Evolutionary conservation across 2,329 filamentous ascomycete genomes (phyloP).

Genomic region (Pyrenochaeta sp.): DNA sequence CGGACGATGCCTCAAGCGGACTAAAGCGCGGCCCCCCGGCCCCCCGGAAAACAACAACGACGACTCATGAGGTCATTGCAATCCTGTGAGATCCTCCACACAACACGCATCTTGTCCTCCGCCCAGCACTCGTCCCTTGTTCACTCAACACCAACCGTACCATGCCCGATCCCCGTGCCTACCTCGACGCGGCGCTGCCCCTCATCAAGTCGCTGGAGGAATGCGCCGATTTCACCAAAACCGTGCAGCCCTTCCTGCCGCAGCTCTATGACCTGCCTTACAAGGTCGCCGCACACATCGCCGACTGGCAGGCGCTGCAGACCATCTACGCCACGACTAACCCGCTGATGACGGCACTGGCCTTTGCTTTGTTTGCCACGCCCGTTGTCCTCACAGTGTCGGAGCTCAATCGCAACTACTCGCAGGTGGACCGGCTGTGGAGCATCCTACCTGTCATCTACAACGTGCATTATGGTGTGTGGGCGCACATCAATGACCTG

Average conservation of each 20-base stretch:
- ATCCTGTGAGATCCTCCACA: conserved; percentile 11
- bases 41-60: conserved; percentile 14
- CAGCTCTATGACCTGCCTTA: conserved; percentile 60
- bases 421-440: conserved; percentile 95
- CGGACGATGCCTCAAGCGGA: conserved; percentile 12
- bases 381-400: conserved; percentile 77
- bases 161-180: conserved; percentile 55
- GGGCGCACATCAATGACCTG: conserved; percentile 78
- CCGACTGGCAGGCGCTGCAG: conserved; percentile 69
- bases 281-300: conserved; percentile 63
- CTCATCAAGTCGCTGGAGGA: conserved; percentile 74
- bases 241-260: conserved; percentile 81
- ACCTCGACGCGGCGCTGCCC: conserved; percentile 65
- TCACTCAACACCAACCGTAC: not conserved
- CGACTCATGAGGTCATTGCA: conserved; percentile 40
- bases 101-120: too few relatives aligned
- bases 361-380: conserved; percentile 74
- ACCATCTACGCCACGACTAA: conserved; percentile 85
- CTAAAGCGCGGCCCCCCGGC: conserved; percentile 11
- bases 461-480: conserved; percentile 83
- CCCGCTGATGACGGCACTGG: conserved; percentile 79
- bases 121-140: not conserved
- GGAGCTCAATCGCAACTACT: conserved; percentile 92
- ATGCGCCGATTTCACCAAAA: conserved; percentile 77
- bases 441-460: conserved; percentile 88